Evolutionary conservation across 805 yeast genomes (phyloP).

Genomic region (Saccharomyces jurei): DNA sequence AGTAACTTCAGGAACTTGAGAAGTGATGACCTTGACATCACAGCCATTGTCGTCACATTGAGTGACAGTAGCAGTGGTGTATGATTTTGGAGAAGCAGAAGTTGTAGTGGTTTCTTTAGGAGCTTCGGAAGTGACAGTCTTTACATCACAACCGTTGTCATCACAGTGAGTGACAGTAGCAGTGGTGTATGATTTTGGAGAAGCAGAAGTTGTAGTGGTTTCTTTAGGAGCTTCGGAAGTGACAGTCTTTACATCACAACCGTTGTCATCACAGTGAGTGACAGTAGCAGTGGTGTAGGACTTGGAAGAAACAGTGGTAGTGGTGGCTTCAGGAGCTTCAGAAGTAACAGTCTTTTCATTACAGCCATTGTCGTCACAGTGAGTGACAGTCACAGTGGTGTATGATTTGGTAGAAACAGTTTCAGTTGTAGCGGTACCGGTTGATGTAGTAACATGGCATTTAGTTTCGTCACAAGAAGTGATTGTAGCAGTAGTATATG

Average conservation of each 20-base stretch:
- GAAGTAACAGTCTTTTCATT: not conserved
- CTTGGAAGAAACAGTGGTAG: not conserved
- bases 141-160: no score
- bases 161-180: not conserved
- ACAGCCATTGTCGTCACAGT: not conserved
- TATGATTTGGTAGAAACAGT: not conserved
- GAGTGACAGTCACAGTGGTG: not conserved
- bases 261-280: no score
- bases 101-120: no score
- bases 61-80: no score
- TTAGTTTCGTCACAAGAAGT: slow-evolving; percentile 3
- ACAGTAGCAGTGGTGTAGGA: not conserved
- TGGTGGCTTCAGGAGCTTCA: not conserved
- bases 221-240: no score
- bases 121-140: no score
- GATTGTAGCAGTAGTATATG: slow-evolving; percentile 3
- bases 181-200: not conserved
- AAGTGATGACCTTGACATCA: no score
- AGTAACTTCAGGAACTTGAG: no score
- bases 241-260: no score
- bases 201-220: no score
- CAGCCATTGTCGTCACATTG: no score
- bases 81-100: no score
- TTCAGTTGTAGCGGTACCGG: not conserved
- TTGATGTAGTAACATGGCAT: not conserved